Evolutionary conservation across 106 monocot genomes (phyloP).

Genomic region (Phalaenopsis equestris): DNA sequence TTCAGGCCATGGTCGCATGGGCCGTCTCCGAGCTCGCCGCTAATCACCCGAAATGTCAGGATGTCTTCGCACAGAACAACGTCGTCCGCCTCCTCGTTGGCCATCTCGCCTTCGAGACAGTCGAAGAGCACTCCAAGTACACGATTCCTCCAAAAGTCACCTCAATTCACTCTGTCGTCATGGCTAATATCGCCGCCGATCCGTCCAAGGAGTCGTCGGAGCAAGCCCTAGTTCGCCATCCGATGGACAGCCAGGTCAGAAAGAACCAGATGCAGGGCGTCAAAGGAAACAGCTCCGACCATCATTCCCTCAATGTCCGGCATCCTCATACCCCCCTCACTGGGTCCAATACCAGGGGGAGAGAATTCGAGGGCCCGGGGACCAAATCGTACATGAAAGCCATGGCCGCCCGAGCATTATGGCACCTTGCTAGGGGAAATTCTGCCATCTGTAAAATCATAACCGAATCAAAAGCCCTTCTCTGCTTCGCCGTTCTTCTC

Average conservation of each 20-base stretch:
- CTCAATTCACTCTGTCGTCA: constrained; percentile 46
- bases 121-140: constrained; percentile 86
- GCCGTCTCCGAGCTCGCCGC: constrained; percentile 66
- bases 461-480: constrained; percentile 75
- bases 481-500: constrained; percentile 84
- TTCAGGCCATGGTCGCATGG: constrained; percentile 65
- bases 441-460: constrained; percentile 77
- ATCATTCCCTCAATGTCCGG: not conserved
- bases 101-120: constrained; percentile 84
- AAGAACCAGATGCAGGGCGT: constrained; percentile 2
- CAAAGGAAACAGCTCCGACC: too few relatives aligned
- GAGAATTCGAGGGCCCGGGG: constrained; percentile 20
- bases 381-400: constrained; percentile 20
- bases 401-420: constrained; percentile 50
- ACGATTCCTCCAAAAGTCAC: constrained; percentile 35
- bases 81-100: constrained; percentile 70
- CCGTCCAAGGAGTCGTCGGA: not conserved
- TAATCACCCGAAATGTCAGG: constrained; percentile 56
- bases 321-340: not conserved
- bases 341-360: constrained; percentile 10
- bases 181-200: constrained; percentile 15
- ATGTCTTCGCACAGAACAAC: constrained; percentile 69
- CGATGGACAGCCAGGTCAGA: not conserved
- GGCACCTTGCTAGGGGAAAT: constrained; percentile 59
- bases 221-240: constrained; percentile 3